These are phyloP conservation scores for Pythium chondricola DNA, from an alignment of 352 stramenopile species.

Conservation along the genomic window DNA sequence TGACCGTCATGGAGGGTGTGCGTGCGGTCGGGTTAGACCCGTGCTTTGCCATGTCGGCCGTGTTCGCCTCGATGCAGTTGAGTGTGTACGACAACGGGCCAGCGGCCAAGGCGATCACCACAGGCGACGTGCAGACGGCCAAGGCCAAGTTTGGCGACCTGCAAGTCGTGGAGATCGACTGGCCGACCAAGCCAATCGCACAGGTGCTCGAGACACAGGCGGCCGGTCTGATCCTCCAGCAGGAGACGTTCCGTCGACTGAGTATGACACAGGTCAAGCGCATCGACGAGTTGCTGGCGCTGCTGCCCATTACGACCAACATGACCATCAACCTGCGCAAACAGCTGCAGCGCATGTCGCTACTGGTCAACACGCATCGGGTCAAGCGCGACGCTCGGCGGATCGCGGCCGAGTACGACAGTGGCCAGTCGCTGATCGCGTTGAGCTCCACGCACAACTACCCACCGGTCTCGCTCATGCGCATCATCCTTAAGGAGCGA, in stretches of 20 bases:
- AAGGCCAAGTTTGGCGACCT: conserved; percentile 61
- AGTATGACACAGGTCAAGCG: conserved; percentile 76
- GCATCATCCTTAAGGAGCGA: conserved; percentile 64
- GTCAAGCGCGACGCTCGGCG: conserved; percentile 48
- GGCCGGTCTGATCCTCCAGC: conserved; percentile 69
- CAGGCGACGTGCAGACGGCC: conserved; percentile 39
- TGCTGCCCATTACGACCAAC: conserved; percentile 84
- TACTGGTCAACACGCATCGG: conserved; percentile 83
- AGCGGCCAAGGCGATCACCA: conserved; percentile 35
- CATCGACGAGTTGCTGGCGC: conserved; percentile 73
- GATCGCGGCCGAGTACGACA: conserved; percentile 68
- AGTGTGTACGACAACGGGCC: conserved; percentile 67
- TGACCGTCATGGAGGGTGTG: conserved; percentile 87
- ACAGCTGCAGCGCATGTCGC: conserved; percentile 78
- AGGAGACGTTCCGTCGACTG: conserved; percentile 83
- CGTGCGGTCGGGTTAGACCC: conserved; percentile 74
- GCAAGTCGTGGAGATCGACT: conserved; percentile 47
- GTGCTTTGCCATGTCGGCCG: conserved; percentile 82
- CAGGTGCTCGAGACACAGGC: conserved; percentile 81
- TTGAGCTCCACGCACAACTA: conserved; percentile 74
- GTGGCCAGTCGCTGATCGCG: conserved; percentile 71
- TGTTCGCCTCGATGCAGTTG: conserved; percentile 77
- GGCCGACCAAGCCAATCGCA: conserved; percentile 69
- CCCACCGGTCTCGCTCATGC: conserved; percentile 77
- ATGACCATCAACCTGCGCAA: conserved; percentile 85